Percentiles rank a stretch among this genome's conserved stretches.
These are phyloP conservation scores for Metrosideros polymorpha DNA, from an alignment of 441 rosid genomes.

Conservation along the genomic window DNA sequence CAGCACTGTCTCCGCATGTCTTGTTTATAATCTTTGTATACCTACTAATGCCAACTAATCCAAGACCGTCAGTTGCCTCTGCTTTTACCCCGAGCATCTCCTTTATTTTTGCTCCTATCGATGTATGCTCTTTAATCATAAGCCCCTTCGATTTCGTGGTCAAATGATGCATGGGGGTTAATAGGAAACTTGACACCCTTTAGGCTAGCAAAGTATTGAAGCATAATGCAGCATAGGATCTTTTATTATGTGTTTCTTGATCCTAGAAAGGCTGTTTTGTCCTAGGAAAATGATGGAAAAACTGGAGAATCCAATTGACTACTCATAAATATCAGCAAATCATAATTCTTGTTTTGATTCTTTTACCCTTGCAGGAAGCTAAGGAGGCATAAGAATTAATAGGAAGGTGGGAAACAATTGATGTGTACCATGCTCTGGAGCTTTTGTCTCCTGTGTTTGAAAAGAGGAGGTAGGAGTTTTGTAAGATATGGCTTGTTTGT, in stretches of 20 bases:
- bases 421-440: slow-evolving; percentile 92
- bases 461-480: slow-evolving; percentile 72
- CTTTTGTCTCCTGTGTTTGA: slow-evolving; percentile 92
- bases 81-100: not conserved
- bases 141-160: not conserved
- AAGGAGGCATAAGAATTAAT: slow-evolving; percentile 88
- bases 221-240: not conserved
- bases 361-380: slow-evolving; percentile 70
- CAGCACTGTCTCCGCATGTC: slow-evolving; percentile 4
- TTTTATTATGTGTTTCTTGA: not conserved
- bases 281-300: not conserved
- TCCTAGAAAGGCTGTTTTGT: not conserved
- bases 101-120: not conserved
- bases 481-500: not conserved
- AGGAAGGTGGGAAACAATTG: slow-evolving; percentile 93
- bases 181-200: not conserved
- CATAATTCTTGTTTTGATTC: not conserved
- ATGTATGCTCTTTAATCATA: not conserved
- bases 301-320: not conserved
- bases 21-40: not conserved
- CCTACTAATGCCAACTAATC: not conserved
- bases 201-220: not conserved
- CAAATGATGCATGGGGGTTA: not conserved
- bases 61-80: not conserved
- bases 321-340: not conserved